Evolutionary conservation across 257 asterid species (phyloP).

Genomic region (Solanum piurae): DNA sequence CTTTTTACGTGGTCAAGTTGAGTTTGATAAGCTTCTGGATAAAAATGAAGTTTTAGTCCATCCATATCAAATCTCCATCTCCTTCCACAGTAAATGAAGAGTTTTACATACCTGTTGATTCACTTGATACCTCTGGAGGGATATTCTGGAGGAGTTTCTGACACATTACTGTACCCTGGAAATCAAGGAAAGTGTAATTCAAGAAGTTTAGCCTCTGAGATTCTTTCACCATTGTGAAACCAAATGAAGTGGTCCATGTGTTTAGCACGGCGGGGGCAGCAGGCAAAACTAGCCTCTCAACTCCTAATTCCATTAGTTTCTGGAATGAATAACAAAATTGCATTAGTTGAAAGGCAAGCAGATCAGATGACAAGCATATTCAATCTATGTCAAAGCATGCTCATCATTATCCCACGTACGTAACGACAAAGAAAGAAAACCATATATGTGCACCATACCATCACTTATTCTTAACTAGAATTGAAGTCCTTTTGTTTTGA

Average conservation of each 20-base stretch:
- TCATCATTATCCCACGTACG: not conserved
- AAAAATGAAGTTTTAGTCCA: not conserved
- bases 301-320: conserved; percentile 54
- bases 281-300: conserved; percentile 69
- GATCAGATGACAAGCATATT: not conserved
- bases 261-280: conserved; percentile 45
- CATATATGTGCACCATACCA: not conserved
- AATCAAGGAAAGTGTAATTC: conserved; percentile 40
- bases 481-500: not conserved
- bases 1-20: conserved; percentile 1
- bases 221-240: conserved; percentile 45
- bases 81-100: not conserved
- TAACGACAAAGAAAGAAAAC: not conserved
- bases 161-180: conserved; percentile 65
- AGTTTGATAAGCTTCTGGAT: conserved; percentile 21
- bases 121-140: conserved; percentile 18
- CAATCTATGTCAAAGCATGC: not conserved
- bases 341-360: not conserved
- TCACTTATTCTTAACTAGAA: not conserved
- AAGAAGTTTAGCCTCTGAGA: conserved; percentile 37
- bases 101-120: conserved; percentile 24
- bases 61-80: not conserved
- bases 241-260: conserved; percentile 63
- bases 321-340: conserved; percentile 16
- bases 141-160: conserved; percentile 30